These are phyloP conservation scores for Pogostemon cablin DNA, from an alignment of 257 asterid species.

Conservation along the genomic window DNA sequence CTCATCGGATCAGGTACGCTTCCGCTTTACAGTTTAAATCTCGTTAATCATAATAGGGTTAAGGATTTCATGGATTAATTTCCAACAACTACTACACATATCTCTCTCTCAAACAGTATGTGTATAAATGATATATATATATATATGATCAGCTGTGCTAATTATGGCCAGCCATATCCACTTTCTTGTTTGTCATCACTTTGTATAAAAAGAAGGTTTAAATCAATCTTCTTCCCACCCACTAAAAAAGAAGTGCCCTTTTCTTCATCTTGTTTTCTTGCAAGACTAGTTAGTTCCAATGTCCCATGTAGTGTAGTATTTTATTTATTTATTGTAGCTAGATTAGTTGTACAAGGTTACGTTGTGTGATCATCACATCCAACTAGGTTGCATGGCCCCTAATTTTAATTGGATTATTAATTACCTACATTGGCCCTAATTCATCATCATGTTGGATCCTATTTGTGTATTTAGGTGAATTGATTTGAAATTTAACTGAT, in stretches of 20 bases:
- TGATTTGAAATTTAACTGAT: neutral
- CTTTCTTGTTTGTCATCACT: conserved; percentile 74
- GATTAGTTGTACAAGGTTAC: conserved; percentile 19
- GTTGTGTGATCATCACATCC: neutral
- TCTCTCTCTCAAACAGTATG: neutral
- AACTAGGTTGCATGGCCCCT: conserved; percentile 1
- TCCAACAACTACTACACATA: too few relatives aligned
- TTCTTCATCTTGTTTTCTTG: conserved; percentile 18
- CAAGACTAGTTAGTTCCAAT: conserved; percentile 8
- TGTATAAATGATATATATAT: neutral
- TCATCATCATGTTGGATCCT: too few relatives aligned
- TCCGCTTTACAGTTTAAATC: too few relatives aligned
- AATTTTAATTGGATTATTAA: neutral
- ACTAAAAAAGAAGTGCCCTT: conserved; percentile 12
- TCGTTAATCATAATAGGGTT: too few relatives aligned
- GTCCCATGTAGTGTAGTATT: conserved; percentile 7
- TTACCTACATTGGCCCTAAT: too few relatives aligned
- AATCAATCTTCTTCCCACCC: neutral
- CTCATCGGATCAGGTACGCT: too few relatives aligned
- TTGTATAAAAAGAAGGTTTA: conserved; percentile 38
- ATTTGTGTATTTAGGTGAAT: neutral
- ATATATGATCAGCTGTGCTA: conserved; percentile 28
- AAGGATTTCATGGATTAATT: too few relatives aligned
- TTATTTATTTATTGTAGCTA: neutral
- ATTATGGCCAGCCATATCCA: conserved; percentile 55